These are phyloP conservation scores for Wickerhamiella occidentalis DNA, from an alignment of 805 yeast species.

Conservation along the genomic window DNA sequence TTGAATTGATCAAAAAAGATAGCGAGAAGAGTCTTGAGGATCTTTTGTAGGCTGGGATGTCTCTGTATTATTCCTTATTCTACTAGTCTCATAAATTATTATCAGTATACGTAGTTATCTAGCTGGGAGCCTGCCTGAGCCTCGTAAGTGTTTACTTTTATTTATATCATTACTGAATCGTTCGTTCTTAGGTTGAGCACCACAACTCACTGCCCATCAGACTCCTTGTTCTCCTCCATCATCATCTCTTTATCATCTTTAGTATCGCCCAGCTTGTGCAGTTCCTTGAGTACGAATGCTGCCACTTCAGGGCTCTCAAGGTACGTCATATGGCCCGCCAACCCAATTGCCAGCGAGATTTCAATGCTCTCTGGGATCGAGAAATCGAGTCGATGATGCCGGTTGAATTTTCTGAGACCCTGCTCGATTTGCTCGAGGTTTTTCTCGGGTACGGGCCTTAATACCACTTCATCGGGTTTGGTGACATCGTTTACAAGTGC, in stretches of 20 bases:
- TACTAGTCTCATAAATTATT: too few relatives aligned
- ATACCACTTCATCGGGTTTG: slow-evolving; percentile 11
- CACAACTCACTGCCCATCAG: too few relatives aligned
- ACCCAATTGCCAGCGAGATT: slow-evolving; percentile 62
- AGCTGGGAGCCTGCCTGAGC: too few relatives aligned
- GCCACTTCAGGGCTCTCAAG: slow-evolving; percentile 80
- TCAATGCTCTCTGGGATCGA: slow-evolving; percentile 68
- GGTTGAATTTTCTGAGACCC: slow-evolving; percentile 42
- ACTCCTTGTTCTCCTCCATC: slow-evolving; percentile 60
- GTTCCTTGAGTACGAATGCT: slow-evolving; percentile 57
- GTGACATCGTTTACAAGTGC: slow-evolving; percentile 11
- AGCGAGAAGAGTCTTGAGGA: slow-evolving; percentile 47
- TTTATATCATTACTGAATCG: not conserved
- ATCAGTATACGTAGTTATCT: not conserved
- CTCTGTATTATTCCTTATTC: too few relatives aligned
- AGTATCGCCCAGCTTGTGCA: slow-evolving; percentile 20
- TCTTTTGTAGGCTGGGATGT: too few relatives aligned
- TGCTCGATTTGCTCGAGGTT: slow-evolving; percentile 16
- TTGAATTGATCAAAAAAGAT: slow-evolving; percentile 70
- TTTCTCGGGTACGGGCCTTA: slow-evolving; percentile 9
- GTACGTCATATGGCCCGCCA: slow-evolving; percentile 78
- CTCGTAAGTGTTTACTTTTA: too few relatives aligned
- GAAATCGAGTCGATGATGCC: slow-evolving; percentile 72
- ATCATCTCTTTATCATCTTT: not conserved
- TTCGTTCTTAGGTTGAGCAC: too few relatives aligned